A percentile compares a stretch with the other conserved stretches of the same genome.
Conservation (phyloP, 2,329 filamentous ascomycete species). For the Aspergillus uvarum region DNA sequence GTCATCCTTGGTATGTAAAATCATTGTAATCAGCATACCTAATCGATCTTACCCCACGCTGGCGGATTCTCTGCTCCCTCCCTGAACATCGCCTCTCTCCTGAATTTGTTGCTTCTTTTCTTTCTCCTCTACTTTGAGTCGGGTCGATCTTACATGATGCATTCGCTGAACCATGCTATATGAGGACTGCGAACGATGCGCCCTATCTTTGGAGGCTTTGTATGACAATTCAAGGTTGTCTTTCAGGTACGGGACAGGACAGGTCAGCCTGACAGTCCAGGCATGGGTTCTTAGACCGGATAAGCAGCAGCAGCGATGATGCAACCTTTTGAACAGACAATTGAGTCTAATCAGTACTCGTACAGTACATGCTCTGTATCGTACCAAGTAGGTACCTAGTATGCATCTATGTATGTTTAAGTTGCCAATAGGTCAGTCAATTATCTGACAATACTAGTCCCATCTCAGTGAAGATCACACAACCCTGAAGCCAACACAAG, state of each 20-base stretch:
- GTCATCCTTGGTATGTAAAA: neutral
- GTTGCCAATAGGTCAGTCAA: too few relatives aligned
- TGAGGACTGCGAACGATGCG: too few relatives aligned
- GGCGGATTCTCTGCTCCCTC: neutral
- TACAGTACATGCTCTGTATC: neutral
- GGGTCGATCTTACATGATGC: too few relatives aligned
- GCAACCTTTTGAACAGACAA: neutral
- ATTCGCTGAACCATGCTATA: too few relatives aligned
- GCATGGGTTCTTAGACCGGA: neutral
- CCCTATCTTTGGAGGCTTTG: too few relatives aligned
- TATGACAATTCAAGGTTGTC: too few relatives aligned
- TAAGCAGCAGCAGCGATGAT: neutral
- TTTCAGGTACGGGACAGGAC: neutral
- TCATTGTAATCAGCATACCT: too few relatives aligned
- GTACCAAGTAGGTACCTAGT: neutral
- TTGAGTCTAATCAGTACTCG: too few relatives aligned
- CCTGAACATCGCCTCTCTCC: neutral
- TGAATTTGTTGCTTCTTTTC: too few relatives aligned
- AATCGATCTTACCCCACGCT: neutral
- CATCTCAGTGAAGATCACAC: slow-evolving; percentile 1
- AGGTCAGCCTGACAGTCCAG: neutral
- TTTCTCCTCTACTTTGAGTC: too few relatives aligned
- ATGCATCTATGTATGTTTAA: too few relatives aligned
- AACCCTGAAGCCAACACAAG: slow-evolving; percentile 3
- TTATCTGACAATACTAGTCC: neutral